Evolutionary conservation across 768 basidiomycete species (phyloP), one percentile per base, ranked within the genome.

Genomic region (Trametes meyenii): DNA sequence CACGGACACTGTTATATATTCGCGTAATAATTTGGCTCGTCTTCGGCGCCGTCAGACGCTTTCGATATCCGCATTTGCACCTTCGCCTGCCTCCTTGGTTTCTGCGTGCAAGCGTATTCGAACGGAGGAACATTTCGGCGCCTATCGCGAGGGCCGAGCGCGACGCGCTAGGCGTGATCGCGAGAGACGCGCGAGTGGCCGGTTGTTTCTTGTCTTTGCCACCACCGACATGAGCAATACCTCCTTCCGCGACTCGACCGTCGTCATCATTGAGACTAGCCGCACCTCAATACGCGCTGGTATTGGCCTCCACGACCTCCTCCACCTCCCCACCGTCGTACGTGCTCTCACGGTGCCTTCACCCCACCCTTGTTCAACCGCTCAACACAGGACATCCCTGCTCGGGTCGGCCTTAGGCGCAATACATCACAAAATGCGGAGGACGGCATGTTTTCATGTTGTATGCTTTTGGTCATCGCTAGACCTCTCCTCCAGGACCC

Each of bases 261-360:
- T 94, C 45, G 81, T 94, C 62, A 78, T 95, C 73, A 84, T 96
- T 71, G 94, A 95, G 75, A 88, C 87, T 13, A 81, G 86, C 55
- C 79, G 88, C 53, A 88, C 89, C 3, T 72, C 79, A 48, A 75
- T 95, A 50, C 83, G 89, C 40, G 93, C 89, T 45, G 89, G 90
- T 10, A 76, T 91, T 24, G 94, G 94, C 33, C 80, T 96, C 2
- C 80, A 87, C 60, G 94, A 96, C 54, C 84, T 95, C 14, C 78
- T 96, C 46, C 87, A 81, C 65, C 81, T 82, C 2, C 92, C 94
- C n/a, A 74, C 85, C 11, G 76, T 94, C 50, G 93, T 95, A 67
- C 62, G 91, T 82, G 16, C 35, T 19, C 39, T n/a, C 42, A 35
- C 24, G 16, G 19, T 19, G n/a, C 26, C 16, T 24, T 7, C 40